Evolutionary conservation across 768 basidiomycete species (phyloP), one percentile per base, ranked within the genome.

Genomic region (Russula foetens): DNA sequence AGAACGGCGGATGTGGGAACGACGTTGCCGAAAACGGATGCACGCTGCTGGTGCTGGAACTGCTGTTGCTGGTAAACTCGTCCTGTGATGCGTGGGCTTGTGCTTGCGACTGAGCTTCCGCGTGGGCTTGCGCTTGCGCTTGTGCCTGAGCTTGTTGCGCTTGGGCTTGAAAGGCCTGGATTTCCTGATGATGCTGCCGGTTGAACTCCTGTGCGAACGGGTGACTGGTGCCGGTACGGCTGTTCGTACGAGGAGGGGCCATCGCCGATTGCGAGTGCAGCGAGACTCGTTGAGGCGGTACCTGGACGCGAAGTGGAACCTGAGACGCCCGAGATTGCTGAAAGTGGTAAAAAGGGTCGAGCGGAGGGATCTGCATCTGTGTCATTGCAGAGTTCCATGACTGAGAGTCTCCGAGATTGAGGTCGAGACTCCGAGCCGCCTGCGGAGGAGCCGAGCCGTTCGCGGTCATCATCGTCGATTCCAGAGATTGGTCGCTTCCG

Each of bases 301-400:
- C 29, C 39, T 47, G 70, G 72, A 49, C 71, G 70, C 66, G 70
- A 68, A 65, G 53, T 55, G 21, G 62, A 52, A 9, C 56, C 53
- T 69, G 71, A 69, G 70, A 65, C 60, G 60, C 71, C 71, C 73
- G 73, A 67, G 67, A 68, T 53, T 62, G 66, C 69, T 70, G 71
- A 65, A 66, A 74, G 63, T 63, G 75, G 69, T 79, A 80, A 64
- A 78, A 81, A 74, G 72, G 77, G 63, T 75, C 76, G 77, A 74
- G 75, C 56, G 72, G 74, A 69, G 66, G 72, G 69, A 75, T 75
- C 72, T 71, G 72, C 72, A 73, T 73, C 74, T 70, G 77, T 71
- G 77, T 87, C 86, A 80, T 90, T 89, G 81, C 88, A 90, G 80
- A 91, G 85, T 67, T 91, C 89, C 87, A 90, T 81, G 80, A 91